These are phyloP conservation scores for Scalesia atractyloides DNA, from an alignment of 129 eudicot species.

Conservation along the genomic window DNA sequence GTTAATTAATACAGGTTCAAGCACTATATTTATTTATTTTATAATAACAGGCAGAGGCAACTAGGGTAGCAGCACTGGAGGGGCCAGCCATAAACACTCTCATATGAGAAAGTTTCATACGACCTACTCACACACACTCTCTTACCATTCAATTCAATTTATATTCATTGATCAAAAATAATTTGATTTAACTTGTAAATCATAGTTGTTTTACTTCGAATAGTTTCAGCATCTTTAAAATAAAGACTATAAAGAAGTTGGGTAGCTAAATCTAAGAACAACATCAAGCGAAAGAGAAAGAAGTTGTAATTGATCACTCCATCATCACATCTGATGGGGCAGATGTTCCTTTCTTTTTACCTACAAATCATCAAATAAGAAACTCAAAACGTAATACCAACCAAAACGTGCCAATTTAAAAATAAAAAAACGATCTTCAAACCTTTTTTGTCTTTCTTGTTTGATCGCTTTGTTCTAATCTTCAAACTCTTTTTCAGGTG, in stretches of 20 bases:
- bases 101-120: too few relatives aligned
- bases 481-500: constrained; percentile 72
- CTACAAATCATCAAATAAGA: constrained; percentile 34
- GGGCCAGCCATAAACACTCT: too few relatives aligned
- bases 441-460: constrained; percentile 61
- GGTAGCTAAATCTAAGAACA: constrained; percentile 19
- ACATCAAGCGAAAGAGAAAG: not conserved
- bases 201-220: constrained; percentile 5
- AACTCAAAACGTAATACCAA: not conserved
- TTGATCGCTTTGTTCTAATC: constrained; percentile 48
- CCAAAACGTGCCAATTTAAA: not conserved
- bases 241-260: constrained; percentile 1
- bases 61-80: too few relatives aligned
- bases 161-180: not conserved
- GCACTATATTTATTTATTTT: too few relatives aligned
- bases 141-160: too few relatives aligned
- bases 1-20: too few relatives aligned
- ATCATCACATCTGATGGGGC: constrained; percentile 63
- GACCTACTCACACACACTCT: too few relatives aligned
- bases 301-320: constrained; percentile 40
- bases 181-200: not conserved
- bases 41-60: too few relatives aligned
- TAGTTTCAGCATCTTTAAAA: constrained; percentile 28
- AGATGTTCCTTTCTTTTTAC: constrained; percentile 48
- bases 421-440: constrained; percentile 13